Conservation (phyloP, 495 filamentous ascomycete genomes). For the Clavariopsis aquatica region DNA sequence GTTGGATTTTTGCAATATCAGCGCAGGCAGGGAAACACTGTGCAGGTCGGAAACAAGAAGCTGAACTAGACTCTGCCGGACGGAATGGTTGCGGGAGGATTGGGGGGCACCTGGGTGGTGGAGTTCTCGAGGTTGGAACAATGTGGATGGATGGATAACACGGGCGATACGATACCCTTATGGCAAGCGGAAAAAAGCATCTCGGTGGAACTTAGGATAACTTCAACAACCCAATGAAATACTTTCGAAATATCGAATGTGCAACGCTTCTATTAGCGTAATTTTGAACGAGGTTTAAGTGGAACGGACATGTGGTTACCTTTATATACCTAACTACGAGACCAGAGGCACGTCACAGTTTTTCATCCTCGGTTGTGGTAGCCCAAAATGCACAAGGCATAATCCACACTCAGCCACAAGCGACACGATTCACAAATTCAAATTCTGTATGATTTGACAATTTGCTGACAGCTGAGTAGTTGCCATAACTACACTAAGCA, state of each 20-base stretch:
- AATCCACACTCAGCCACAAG: background rate
- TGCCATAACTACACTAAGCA: background rate
- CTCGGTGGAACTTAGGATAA: background rate
- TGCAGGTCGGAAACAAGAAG: conserved; percentile 38
- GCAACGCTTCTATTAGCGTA: background rate
- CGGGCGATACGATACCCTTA: conserved; percentile 1
- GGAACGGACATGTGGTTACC: too few species aligned
- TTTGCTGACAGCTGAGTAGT: background rate
- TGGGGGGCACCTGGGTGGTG: background rate
- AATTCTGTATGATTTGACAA: background rate
- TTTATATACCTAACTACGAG: too few species aligned
- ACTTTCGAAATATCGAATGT: background rate
- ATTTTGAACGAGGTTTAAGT: background rate
- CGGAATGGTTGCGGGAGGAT: background rate
- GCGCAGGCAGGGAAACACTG: conserved; percentile 31
- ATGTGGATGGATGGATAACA: background rate
- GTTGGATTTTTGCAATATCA: conserved; percentile 37
- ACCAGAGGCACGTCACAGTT: too few species aligned
- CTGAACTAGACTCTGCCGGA: conserved; percentile 19
- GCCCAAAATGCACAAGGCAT: background rate
- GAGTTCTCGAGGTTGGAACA: background rate
- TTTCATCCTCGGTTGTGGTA: too few species aligned
- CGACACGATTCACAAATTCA: background rate
- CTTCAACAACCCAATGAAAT: background rate
- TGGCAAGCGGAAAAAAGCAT: background rate